Percentiles rank a stretch among this genome's conserved stretches.
These are phyloP conservation scores for Stentor roeselii DNA, from an alignment of 73 alveolate species.

Conservation along the genomic window DNA sequence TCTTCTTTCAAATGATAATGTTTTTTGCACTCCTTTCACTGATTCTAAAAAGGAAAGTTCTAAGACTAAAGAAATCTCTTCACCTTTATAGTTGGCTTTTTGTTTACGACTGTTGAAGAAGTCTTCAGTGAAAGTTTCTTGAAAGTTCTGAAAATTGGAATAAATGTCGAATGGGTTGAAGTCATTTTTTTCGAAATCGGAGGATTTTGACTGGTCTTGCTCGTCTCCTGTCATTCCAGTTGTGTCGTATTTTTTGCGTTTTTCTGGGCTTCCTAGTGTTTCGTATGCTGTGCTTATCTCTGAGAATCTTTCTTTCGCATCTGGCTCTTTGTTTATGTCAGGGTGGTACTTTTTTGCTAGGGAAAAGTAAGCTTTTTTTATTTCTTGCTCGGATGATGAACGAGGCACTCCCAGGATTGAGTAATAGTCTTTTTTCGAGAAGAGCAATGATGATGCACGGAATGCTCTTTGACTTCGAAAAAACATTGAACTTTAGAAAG, in stretches of 20 bases:
- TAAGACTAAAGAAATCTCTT: constrained; percentile 47
- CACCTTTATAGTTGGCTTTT: constrained; percentile 46
- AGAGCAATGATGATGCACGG: too few relatives aligned
- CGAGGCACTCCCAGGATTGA: constrained; percentile 65
- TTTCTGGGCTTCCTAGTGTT: constrained; percentile 60
- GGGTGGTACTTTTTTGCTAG: constrained; percentile 81
- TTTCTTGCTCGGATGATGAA: constrained; percentile 54
- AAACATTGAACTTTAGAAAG: too few relatives aligned
- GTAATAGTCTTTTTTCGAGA: too few relatives aligned
- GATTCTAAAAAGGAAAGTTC: constrained; percentile 75
- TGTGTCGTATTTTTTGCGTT: constrained; percentile 62
- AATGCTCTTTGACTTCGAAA: too few relatives aligned
- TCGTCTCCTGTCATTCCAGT: constrained; percentile 22
- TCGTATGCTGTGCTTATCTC: constrained; percentile 70
- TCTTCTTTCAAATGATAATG: constrained; percentile 43
- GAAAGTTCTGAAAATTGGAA: constrained; percentile 42
- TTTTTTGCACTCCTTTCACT: constrained; percentile 69
- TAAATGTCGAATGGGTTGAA: constrained; percentile 59
- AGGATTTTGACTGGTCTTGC: constrained; percentile 60
- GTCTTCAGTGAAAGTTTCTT: constrained; percentile 67
- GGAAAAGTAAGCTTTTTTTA: constrained; percentile 56
- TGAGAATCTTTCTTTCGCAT: constrained; percentile 35
- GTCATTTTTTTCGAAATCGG: constrained; percentile 52
- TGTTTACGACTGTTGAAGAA: constrained; percentile 63
- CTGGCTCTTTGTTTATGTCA: constrained; percentile 50